A percentile compares a stretch with the other conserved stretches of the same genome.
phyloP scores from a whole-genome alignment of 179 eudicot genomes.

The Sideroxylon spinosum region DNA sequence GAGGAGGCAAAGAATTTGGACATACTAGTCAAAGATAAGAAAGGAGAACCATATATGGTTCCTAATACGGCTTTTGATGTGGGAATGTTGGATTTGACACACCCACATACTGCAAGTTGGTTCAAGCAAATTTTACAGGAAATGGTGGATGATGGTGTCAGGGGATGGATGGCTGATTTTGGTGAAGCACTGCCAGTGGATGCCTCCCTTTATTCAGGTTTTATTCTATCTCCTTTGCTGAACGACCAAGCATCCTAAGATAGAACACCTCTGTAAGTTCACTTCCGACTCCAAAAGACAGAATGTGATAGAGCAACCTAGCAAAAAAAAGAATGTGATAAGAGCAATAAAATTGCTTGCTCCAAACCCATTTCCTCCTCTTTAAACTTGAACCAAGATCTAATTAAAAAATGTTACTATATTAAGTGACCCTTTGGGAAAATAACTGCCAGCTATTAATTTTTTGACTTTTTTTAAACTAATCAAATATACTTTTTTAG shows the following conservation, averaged over 20 bases:
- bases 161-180: constrained; percentile 99
- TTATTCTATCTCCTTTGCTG: background rate
- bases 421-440: too few relatives aligned
- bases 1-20: constrained; percentile 86
- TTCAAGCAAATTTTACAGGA: constrained; percentile 72
- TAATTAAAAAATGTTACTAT: too few relatives aligned
- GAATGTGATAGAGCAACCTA: background rate
- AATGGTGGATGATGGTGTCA: constrained; percentile 88
- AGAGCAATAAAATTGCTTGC: background rate
- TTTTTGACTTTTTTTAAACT: too few relatives aligned
- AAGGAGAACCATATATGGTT: constrained; percentile 83
- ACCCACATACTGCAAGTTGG: constrained; percentile 73
- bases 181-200: constrained; percentile 96
- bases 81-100: constrained; percentile 92
- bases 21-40: constrained; percentile 68
- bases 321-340: background rate
- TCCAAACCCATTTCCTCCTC: background rate
- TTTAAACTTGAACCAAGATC: background rate
- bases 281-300: background rate
- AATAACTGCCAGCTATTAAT: too few relatives aligned
- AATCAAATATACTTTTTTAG: too few relatives aligned
- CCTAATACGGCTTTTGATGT: constrained; percentile 97
- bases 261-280: background rate
- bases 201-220: constrained; percentile 83
- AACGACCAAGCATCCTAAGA: background rate